Percentiles rank a stretch among this genome's conserved stretches.
Evolutionary conservation across 495 filamentous ascomycete species (phyloP).

Genomic region (Poronia punctata): DNA sequence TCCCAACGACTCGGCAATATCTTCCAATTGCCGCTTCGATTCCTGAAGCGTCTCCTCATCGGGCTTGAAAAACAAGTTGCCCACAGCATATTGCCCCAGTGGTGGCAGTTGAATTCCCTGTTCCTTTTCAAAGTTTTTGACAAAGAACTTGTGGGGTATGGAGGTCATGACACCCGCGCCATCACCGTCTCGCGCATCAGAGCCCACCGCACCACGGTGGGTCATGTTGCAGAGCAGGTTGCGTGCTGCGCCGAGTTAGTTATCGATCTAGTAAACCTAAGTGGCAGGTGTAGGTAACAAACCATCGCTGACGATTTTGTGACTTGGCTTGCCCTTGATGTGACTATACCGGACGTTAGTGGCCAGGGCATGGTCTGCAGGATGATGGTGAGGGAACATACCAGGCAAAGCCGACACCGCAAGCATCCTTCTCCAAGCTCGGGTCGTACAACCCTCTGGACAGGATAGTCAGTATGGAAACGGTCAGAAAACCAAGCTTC

Average conservation of each 20-base stretch:
- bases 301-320: constrained; percentile 99
- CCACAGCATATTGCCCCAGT: constrained; percentile 90
- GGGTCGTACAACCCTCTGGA: constrained; percentile 85
- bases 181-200: constrained; percentile 94
- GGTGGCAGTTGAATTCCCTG: constrained; percentile 79
- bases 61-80: constrained; percentile 98
- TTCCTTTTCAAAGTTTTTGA: constrained; percentile 95
- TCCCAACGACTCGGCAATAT: constrained; percentile 79
- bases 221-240: constrained; percentile 99
- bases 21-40: constrained; percentile 83
- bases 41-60: constrained; percentile 80
- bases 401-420: constrained; percentile 99
- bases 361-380: not conserved
- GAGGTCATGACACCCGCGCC: constrained; percentile 99
- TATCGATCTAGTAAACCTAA: not conserved
- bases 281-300: constrained; percentile 29
- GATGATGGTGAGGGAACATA: constrained; percentile 38
- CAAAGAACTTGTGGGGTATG: constrained; percentile 96
- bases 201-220: constrained; percentile 96
- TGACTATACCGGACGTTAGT: constrained; percentile 51
- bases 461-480: constrained; percentile 12
- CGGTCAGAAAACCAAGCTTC: not conserved
- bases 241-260: constrained; percentile 52
- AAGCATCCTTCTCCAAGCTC: constrained; percentile 96
- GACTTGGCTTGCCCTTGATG: constrained; percentile 94